Conservation (phyloP, 2,329 filamentous ascomycete species). For the Fusarium oligoseptatum region DNA sequence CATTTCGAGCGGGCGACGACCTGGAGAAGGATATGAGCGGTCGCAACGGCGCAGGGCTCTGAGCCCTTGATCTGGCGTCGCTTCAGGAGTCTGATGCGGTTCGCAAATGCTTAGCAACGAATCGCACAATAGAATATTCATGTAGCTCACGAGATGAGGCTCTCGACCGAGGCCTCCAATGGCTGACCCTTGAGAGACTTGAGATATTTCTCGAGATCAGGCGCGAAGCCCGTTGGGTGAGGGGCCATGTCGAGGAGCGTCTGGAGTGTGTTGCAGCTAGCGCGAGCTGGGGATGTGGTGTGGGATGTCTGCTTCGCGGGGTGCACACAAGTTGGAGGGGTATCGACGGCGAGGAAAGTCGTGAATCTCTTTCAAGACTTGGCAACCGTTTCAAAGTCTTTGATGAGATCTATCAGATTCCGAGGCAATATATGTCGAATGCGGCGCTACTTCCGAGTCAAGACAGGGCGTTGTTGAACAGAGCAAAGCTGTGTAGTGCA, state of each 20-base stretch:
- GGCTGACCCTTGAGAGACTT: slow-evolving; percentile 81
- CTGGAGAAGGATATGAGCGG: slow-evolving; percentile 87
- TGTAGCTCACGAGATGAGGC: slow-evolving; percentile 79
- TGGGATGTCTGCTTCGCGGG: slow-evolving; percentile 33
- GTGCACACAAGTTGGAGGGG: slow-evolving; percentile 34
- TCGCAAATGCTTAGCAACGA: slow-evolving; percentile 23
- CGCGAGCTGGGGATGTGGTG: slow-evolving; percentile 36
- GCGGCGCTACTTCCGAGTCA: slow-evolving; percentile 5
- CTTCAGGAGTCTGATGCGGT: slow-evolving; percentile 78
- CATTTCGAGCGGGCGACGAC: slow-evolving; percentile 87
- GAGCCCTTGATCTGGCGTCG: slow-evolving; percentile 90
- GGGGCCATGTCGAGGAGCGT: slow-evolving; percentile 51
- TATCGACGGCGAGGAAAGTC: slow-evolving; percentile 10
- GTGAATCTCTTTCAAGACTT: not conserved
- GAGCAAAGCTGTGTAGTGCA: slow-evolving; percentile 17
- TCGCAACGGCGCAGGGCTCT: slow-evolving; percentile 90
- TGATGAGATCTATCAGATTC: not conserved
- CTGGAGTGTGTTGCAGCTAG: slow-evolving; percentile 29
- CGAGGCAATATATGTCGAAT: not conserved
- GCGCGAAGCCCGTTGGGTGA: slow-evolving; percentile 63
- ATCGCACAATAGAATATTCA: slow-evolving; percentile 1
- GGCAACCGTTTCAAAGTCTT: not conserved
- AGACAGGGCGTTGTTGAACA: slow-evolving; percentile 17
- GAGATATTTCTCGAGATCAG: slow-evolving; percentile 82
- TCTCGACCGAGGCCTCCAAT: slow-evolving; percentile 86